A percentile compares a stretch with the other conserved stretches of the same genome.
Conservation (phyloP, 2,329 filamentous ascomycete genomes). For the Colletotrichum limetticola region DNA sequence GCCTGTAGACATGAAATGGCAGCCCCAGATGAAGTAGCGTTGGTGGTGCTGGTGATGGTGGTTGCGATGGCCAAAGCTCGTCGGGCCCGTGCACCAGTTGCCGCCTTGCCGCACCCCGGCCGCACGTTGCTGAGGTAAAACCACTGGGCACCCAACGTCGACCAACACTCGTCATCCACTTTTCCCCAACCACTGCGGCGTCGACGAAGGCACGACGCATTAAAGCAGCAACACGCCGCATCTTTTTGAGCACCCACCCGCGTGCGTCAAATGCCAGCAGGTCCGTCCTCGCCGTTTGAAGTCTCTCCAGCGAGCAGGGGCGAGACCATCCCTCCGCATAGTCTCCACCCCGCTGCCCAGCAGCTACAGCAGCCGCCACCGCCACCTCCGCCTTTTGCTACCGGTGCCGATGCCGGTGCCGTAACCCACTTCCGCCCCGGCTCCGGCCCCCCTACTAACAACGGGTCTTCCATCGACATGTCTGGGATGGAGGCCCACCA, state of each 20-base stretch:
- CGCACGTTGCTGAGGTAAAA: not conserved
- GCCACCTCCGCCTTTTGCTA: slow-evolving; percentile 22
- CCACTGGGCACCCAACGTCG: not conserved
- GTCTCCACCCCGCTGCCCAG: slow-evolving; percentile 36
- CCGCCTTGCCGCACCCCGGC: slow-evolving; percentile 15
- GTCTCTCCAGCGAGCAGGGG: slow-evolving; percentile 9
- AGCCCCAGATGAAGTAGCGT: too few species aligned
- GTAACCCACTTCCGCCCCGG: slow-evolving; percentile 35
- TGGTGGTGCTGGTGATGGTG: too few species aligned
- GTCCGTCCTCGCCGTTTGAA: slow-evolving; percentile 16
- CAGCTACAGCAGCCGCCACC: slow-evolving; percentile 38
- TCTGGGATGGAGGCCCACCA: slow-evolving; percentile 4
- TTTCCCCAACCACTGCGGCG: slow-evolving; percentile 10
- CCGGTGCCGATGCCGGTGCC: slow-evolving; percentile 6
- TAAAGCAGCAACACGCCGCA: slow-evolving; percentile 34
- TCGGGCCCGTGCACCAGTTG: slow-evolving; percentile 21
- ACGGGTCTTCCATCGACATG: slow-evolving; percentile 8
- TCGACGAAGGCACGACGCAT: slow-evolving; percentile 11
- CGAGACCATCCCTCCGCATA: slow-evolving; percentile 13
- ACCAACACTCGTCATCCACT: slow-evolving; percentile 1
- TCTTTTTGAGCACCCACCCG: not conserved
- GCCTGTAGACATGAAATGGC: too few species aligned
- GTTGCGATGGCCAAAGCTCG: not conserved
- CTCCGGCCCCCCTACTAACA: slow-evolving; percentile 6
- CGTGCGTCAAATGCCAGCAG: slow-evolving; percentile 11